Conservation (phyloP, 73 alveolate genomes). For the Durusdinium trenchii region DNA sequence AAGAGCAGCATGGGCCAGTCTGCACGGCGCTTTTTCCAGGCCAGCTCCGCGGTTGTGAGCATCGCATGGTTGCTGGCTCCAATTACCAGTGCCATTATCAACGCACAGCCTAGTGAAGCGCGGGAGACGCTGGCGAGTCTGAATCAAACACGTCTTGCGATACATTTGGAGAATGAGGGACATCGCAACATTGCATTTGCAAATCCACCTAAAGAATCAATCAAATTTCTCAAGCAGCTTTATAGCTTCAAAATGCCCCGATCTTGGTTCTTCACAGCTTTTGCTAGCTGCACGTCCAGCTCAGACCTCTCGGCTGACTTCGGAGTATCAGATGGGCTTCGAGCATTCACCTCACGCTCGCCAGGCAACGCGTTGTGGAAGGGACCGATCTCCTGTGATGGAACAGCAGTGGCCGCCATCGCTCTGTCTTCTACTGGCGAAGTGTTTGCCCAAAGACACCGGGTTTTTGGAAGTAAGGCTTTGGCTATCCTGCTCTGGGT, state of each 20-base stretch:
- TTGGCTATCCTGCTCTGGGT: background rate
- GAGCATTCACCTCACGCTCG: constrained; percentile 1
- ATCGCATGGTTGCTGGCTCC: constrained; percentile 80
- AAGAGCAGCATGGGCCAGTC: constrained; percentile 81
- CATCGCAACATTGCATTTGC: too few relatives aligned
- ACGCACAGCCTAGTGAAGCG: background rate
- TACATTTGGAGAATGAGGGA: too few relatives aligned
- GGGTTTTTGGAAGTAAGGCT: background rate
- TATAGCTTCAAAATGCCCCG: constrained; percentile 37
- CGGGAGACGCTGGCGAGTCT: background rate
- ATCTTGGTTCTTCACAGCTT: constrained; percentile 44
- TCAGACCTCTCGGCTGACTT: background rate
- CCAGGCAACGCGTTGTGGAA: background rate
- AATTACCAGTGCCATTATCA: background rate
- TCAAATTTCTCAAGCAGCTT: too few relatives aligned
- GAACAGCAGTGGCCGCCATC: constrained; percentile 21
- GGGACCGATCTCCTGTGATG: constrained; percentile 13
- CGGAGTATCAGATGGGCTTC: constrained; percentile 41
- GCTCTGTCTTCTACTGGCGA: background rate
- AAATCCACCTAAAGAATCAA: too few relatives aligned
- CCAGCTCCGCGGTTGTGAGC: constrained; percentile 68
- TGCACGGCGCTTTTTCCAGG: constrained; percentile 70
- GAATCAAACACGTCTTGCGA: too few relatives aligned
- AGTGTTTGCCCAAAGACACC: background rate
- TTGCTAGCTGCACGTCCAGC: constrained; percentile 22